These are phyloP conservation scores for Coemansia sp. DNA, from an alignment of 192 early-diverging fungal species.

Conservation along the genomic window DNA sequence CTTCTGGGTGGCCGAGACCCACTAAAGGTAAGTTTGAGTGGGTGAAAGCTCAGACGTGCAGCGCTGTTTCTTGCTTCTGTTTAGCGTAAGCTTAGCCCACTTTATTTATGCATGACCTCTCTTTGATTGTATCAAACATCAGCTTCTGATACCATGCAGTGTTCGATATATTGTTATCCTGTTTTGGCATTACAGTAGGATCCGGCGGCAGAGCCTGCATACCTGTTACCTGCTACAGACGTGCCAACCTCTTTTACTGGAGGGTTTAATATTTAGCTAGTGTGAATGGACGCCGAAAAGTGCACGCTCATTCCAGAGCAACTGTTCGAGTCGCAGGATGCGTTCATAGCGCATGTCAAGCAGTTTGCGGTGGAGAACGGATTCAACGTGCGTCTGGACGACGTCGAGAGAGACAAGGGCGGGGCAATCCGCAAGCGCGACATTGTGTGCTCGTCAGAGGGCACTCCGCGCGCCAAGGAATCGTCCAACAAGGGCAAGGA, in stretches of 20 bases:
- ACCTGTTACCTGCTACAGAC: background rate
- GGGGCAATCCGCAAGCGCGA: constrained; percentile 57
- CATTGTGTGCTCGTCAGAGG: constrained; percentile 58
- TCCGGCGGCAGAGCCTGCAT: background rate
- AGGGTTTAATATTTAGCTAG: background rate
- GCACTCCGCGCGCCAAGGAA: constrained; percentile 53
- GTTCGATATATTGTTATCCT: background rate
- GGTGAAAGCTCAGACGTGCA: too few relatives aligned
- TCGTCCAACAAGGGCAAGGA: constrained; percentile 37
- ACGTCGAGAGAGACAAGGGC: constrained; percentile 58
- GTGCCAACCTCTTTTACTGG: background rate
- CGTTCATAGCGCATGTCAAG: constrained; percentile 55
- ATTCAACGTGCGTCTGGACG: constrained; percentile 57
- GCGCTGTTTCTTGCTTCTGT: too few relatives aligned
- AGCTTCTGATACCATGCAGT: background rate
- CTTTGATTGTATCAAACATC: too few relatives aligned
- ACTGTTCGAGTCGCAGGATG: constrained; percentile 54
- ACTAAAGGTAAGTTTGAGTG: too few relatives aligned
- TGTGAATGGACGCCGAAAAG: constrained; percentile 41
- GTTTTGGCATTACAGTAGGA: too few relatives aligned
- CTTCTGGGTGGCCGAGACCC: too few relatives aligned
- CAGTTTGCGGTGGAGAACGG: constrained; percentile 52
- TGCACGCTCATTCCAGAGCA: constrained; percentile 58
- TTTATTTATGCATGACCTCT: too few relatives aligned
- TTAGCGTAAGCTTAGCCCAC: too few relatives aligned